Percentiles rank a stretch among this genome's conserved stretches.
phyloP scores from a whole-genome alignment of 441 rosid species.

The Populus tomentosa region DNA sequence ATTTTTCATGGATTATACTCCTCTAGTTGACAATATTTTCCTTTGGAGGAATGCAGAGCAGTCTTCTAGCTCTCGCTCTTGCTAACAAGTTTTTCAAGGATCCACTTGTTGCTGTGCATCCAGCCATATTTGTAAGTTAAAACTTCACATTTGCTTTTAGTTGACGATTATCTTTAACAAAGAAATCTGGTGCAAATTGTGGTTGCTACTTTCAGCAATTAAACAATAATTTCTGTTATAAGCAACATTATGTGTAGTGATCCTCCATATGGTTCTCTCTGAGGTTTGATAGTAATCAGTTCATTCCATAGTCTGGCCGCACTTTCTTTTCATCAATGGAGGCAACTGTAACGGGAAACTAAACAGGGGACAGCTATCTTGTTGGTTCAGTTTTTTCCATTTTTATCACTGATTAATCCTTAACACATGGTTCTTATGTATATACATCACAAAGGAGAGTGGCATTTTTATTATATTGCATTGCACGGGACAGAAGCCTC shows the following conservation, averaged over 20 bases:
- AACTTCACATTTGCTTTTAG: background rate
- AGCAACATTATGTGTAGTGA: background rate
- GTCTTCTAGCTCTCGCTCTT: constrained; percentile 83
- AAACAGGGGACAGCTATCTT: too few species aligned
- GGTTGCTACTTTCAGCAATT: background rate
- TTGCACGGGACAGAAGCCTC: background rate
- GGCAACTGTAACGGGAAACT: too few species aligned
- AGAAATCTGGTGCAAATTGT: background rate
- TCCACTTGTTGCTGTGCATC: constrained; percentile 91
- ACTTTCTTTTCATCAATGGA: background rate
- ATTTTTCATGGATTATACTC: background rate
- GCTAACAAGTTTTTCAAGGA: constrained; percentile 86
- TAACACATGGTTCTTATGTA: background rate
- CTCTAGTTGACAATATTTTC: constrained; percentile 10
- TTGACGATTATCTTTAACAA: background rate
- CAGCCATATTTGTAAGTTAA: constrained; percentile 78
- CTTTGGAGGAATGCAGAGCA: constrained; percentile 83
- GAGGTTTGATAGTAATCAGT: background rate
- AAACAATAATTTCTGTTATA: background rate
- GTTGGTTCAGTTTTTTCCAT: too few species aligned
- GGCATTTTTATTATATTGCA: background rate
- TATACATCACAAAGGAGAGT: background rate
- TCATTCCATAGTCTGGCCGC: background rate
- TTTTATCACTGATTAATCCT: background rate
- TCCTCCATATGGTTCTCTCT: background rate